Evolutionary conservation across 1,284 basidiomycete species (phyloP).

Genomic region (Ganoderma lingzhi): DNA sequence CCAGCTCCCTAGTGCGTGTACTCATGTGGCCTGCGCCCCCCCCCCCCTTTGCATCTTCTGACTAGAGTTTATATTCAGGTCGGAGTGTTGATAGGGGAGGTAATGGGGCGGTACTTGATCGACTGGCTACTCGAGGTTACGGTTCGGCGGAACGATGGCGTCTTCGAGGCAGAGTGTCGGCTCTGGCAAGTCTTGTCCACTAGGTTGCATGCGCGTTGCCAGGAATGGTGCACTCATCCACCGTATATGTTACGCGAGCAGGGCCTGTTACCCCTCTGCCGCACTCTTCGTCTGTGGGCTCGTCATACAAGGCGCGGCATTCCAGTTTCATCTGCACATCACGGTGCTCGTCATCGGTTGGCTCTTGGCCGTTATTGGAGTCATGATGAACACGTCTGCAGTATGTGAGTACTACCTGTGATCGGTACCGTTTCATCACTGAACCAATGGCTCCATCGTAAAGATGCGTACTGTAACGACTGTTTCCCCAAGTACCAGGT

Average conservation of each 20-base stretch:
- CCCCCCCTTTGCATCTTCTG: not conserved
- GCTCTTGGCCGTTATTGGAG: slow-evolving; percentile 58
- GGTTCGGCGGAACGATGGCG: slow-evolving; percentile 66
- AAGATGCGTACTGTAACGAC: slow-evolving; percentile 53
- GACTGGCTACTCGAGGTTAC: slow-evolving; percentile 67
- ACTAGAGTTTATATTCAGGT: slow-evolving; percentile 46
- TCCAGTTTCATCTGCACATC: slow-evolving; percentile 59
- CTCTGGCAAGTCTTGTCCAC: slow-evolving; percentile 60
- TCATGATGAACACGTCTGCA: slow-evolving; percentile 67
- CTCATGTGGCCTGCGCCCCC: not conserved
- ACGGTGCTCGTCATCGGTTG: slow-evolving; percentile 62
- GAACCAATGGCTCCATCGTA: not conserved
- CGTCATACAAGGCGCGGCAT: slow-evolving; percentile 60
- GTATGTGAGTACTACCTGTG: slow-evolving; percentile 48
- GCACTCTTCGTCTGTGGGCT: slow-evolving; percentile 71
- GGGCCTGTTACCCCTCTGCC: slow-evolving; percentile 69
- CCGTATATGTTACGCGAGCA: slow-evolving; percentile 34
- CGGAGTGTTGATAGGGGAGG: slow-evolving; percentile 69
- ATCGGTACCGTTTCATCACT: not conserved
- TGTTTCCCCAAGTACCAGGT: slow-evolving; percentile 53
- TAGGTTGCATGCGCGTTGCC: slow-evolving; percentile 40
- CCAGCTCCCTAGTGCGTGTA: slow-evolving; percentile 64
- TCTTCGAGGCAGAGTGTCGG: slow-evolving; percentile 76
- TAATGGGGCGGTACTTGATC: slow-evolving; percentile 69
- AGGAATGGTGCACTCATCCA: slow-evolving; percentile 53